Evolutionary conservation across 1,284 basidiomycete species (phyloP).

Genomic region (Exobasidium rhododendri): DNA sequence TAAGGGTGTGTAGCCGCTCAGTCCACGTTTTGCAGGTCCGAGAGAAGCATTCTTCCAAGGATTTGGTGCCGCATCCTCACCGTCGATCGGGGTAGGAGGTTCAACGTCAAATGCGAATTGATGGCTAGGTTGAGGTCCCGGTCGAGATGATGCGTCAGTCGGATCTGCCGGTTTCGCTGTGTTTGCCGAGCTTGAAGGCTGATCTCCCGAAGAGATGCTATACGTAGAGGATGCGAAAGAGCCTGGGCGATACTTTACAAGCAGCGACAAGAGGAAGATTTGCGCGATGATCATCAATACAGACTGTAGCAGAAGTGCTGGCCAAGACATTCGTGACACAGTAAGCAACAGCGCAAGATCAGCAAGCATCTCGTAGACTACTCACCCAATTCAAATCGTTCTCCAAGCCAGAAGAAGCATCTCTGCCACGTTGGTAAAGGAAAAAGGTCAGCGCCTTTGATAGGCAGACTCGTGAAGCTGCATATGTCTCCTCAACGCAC

Average conservation of each 20-base stretch:
- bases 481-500: too few relatives aligned
- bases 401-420: slow-evolving; percentile 70
- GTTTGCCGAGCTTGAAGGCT: slow-evolving; percentile 8
- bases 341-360: slow-evolving; percentile 66
- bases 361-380: slow-evolving; percentile 41
- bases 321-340: too few relatives aligned
- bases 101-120: not conserved
- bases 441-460: too few relatives aligned
- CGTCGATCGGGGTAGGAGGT: not conserved
- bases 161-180: slow-evolving; percentile 3
- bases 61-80: not conserved
- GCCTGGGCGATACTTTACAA: slow-evolving; percentile 57
- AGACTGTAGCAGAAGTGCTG: slow-evolving; percentile 33
- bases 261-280: slow-evolving; percentile 59
- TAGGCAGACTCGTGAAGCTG: too few relatives aligned
- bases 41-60: not conserved
- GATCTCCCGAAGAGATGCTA: slow-evolving; percentile 19
- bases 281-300: slow-evolving; percentile 58
- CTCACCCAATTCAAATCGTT: slow-evolving; percentile 72
- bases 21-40: not conserved
- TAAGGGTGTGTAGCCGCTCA: slow-evolving; percentile 17
- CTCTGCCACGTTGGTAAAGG: too few relatives aligned
- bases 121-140: not conserved
- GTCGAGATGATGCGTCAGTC: not conserved
- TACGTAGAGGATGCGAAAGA: slow-evolving; percentile 19